Conservation (phyloP, 2,329 filamentous ascomycete genomes). For the Penicillium olsonii region DNA sequence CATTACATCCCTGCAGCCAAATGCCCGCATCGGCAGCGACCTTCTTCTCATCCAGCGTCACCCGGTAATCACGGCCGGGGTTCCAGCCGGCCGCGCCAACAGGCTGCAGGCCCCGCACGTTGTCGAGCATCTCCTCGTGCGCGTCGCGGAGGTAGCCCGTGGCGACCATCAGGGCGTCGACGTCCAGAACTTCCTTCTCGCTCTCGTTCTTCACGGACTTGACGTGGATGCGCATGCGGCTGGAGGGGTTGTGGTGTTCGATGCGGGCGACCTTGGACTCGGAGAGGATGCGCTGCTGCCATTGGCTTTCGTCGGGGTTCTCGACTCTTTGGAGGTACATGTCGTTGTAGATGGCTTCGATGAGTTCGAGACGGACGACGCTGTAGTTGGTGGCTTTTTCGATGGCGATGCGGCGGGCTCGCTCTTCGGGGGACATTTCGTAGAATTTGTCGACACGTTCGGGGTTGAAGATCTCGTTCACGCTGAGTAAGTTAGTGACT, state of each 20-base stretch:
- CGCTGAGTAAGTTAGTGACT: too few species aligned
- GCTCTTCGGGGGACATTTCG: conserved; percentile 63
- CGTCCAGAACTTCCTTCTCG: conserved; percentile 65
- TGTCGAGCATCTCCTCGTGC: conserved; percentile 74
- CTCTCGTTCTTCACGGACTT: conserved; percentile 47
- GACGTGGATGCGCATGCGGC: conserved; percentile 62
- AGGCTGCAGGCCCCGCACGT: conserved; percentile 67
- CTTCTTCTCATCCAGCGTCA: conserved; percentile 67
- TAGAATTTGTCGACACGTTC: conserved; percentile 77
- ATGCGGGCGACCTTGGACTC: conserved; percentile 67
- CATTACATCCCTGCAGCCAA: conserved; percentile 93
- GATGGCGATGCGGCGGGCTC: conserved; percentile 62
- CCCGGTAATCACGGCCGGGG: conserved; percentile 75
- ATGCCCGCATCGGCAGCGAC: conserved; percentile 76
- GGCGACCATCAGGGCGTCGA: conserved; percentile 80
- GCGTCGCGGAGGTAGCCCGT: conserved; percentile 81
- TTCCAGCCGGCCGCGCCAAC: conserved; percentile 59
- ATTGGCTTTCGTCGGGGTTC: conserved; percentile 67
- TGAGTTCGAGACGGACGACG: conserved; percentile 85
- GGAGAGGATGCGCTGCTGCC: conserved; percentile 79
- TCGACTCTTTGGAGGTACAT: conserved; percentile 83
- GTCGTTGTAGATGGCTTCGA: conserved; percentile 83
- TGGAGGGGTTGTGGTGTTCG: conserved; percentile 52
- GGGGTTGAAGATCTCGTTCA: conserved; percentile 96
- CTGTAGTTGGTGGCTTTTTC: conserved; percentile 91